Evolutionary conservation across 768 basidiomycete species (phyloP).

Genomic region (Russula vinacea): DNA sequence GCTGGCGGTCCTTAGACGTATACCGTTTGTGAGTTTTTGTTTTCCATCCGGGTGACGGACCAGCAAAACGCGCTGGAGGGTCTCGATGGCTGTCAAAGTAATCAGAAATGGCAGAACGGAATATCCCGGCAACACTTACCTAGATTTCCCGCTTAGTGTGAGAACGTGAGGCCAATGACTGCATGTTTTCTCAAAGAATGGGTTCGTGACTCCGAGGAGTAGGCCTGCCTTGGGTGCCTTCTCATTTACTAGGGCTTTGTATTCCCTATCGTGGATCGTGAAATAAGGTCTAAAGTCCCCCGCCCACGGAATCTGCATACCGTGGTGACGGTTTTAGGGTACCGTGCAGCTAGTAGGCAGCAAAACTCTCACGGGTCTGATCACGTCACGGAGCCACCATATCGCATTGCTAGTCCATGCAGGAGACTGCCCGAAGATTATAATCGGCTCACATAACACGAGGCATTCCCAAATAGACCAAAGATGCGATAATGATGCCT

Average conservation of each 20-base stretch:
- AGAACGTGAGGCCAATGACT: slow-evolving; percentile 84
- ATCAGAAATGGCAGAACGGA: background rate
- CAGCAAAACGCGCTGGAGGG: slow-evolving; percentile 34
- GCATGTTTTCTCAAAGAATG: slow-evolving; percentile 76
- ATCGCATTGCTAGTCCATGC: slow-evolving; percentile 81
- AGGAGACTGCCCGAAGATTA: slow-evolving; percentile 78
- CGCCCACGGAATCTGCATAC: slow-evolving; percentile 67
- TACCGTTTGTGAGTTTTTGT: slow-evolving; percentile 77
- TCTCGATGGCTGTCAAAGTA: background rate
- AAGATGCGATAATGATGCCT: slow-evolving; percentile 59
- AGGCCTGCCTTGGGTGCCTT: slow-evolving; percentile 75
- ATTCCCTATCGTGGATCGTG: slow-evolving; percentile 93
- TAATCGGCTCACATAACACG: slow-evolving; percentile 82
- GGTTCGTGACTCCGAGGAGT: slow-evolving; percentile 84
- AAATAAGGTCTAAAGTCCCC: slow-evolving; percentile 92
- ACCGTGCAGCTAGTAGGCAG: background rate
- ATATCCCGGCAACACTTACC: slow-evolving; percentile 39
- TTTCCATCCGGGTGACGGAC: slow-evolving; percentile 70
- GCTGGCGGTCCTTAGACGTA: slow-evolving; percentile 74
- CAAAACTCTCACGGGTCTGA: slow-evolving; percentile 63
- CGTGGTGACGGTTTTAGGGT: background rate
- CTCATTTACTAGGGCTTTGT: slow-evolving; percentile 69
- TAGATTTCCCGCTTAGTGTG: slow-evolving; percentile 55
- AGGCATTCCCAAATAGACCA: slow-evolving; percentile 95
- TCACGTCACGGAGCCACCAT: slow-evolving; percentile 87